phyloP scores from a whole-genome alignment of 2,329 filamentous ascomycete genomes.

The Epichloe gansuensis region DNA sequence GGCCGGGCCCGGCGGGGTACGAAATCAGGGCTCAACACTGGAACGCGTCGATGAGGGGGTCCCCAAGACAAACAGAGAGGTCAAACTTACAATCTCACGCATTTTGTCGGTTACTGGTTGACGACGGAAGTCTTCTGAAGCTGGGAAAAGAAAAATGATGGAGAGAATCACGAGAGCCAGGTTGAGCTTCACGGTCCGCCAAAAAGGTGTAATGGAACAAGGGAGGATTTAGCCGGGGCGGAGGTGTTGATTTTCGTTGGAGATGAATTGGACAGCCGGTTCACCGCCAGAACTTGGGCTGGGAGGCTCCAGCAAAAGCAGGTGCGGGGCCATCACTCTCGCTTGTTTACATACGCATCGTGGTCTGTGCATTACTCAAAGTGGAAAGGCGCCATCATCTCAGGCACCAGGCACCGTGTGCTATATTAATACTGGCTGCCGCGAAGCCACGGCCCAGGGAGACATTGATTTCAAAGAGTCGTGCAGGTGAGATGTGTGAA shows the following conservation, averaged over 20 bases:
- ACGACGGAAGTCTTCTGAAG: constrained; percentile 9
- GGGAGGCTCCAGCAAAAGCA: constrained; percentile 2
- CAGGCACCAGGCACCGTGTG: neutral
- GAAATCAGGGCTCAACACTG: constrained; percentile 23
- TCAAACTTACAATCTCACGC: constrained; percentile 56
- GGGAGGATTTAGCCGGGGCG: constrained; percentile 10
- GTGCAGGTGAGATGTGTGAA: neutral
- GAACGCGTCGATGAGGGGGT: constrained; percentile 26
- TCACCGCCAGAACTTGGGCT: constrained; percentile 15
- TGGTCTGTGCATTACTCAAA: constrained; percentile 19
- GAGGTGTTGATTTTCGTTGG: constrained; percentile 16
- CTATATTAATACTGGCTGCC: neutral
- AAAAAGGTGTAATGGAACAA: constrained; percentile 14
- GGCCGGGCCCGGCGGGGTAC: constrained; percentile 20
- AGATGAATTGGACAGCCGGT: constrained; percentile 12
- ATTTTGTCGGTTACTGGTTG: constrained; percentile 33
- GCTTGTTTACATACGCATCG: constrained; percentile 22
- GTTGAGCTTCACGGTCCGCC: constrained; percentile 22
- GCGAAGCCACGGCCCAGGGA: neutral
- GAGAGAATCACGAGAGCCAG: constrained; percentile 20
- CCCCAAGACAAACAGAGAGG: constrained; percentile 7
- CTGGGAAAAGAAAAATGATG: constrained; percentile 7
- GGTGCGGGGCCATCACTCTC: constrained; percentile 18
- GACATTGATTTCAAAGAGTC: neutral
- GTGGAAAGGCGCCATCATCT: constrained; percentile 15